Evolutionary conservation across 2,329 filamentous ascomycete species (phyloP), one percentile per base, ranked within the genome.

Genomic region (Clarireedia hainanense): DNA sequence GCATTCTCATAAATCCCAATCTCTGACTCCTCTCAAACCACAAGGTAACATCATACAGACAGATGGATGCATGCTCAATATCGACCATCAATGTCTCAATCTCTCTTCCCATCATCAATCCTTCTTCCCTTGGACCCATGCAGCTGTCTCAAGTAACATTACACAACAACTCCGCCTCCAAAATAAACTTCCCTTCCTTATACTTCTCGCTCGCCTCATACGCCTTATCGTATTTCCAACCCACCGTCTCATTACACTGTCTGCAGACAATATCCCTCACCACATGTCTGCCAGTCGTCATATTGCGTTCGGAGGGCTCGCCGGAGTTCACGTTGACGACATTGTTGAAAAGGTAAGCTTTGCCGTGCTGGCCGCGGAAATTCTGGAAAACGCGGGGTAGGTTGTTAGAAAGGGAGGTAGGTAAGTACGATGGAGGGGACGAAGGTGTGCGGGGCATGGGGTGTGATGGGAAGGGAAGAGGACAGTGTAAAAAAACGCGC

Each of bases 161-260:
- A 72, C 88, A 92, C 40, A 97, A 78, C 61, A 96, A 74, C 75
- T 96, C 91, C 34, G 88, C 89, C 76, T 97, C 92, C 56, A 99
- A 79, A 58, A 99, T 99, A 71, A 88, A 97, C 75, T 97, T 99
- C 55, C 91, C 91, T 78, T 99, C 94, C 77, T 99, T 99, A 75
- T 99, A 99, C 75, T 96, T 96, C 80, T 99, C 92, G 61, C 80
- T 85, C 36, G 77, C 73, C 75, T 99, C 94, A 71, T 88, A 97
- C 1, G 94, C 94, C 75, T 95, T 96, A 73, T 99, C 94, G 71
- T 99, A 99, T 72, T 96, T 97, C 94, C 94, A 99, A 37, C 94
- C 94, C 52, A 99, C 94, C 30, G 86, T 88, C 71, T 91, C 88
- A 69, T 87, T 88, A 80, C 94, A 99, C 72, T 95, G 89, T 57